These are phyloP conservation scores for Gillenia trifoliata DNA, from an alignment of 306 rosid species.

Conservation along the genomic window DNA sequence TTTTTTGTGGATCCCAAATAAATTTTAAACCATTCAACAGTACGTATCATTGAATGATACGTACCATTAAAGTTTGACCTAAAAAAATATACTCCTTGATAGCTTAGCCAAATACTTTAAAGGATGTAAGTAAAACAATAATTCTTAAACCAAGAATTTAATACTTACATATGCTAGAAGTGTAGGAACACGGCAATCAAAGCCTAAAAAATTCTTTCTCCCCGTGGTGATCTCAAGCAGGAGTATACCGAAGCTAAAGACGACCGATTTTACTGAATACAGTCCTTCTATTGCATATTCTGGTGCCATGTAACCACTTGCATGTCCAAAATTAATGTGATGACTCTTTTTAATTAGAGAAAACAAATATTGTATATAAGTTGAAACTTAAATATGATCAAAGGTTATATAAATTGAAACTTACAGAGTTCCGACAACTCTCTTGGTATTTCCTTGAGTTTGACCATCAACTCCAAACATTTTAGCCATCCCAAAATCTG, in stretches of 20 bases:
- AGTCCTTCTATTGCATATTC: slow-evolving; percentile 30
- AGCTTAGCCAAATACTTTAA: background rate
- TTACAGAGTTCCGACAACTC: background rate
- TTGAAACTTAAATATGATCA: too few species aligned
- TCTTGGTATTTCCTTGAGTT: background rate
- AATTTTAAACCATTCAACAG: too few species aligned
- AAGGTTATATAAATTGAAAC: background rate
- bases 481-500: too few species aligned
- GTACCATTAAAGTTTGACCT: too few species aligned
- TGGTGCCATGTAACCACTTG: slow-evolving; percentile 44
- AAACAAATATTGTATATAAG: too few species aligned
- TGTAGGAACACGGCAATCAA: background rate
- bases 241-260: slow-evolving; percentile 37
- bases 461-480: background rate
- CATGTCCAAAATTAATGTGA: background rate
- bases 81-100: background rate
- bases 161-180: background rate
- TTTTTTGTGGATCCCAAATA: too few species aligned
- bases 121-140: too few species aligned
- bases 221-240: slow-evolving; percentile 37
- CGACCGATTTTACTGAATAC: slow-evolving; percentile 26
- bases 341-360: background rate
- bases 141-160: background rate
- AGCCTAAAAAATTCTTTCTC: background rate
- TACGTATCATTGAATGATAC: too few species aligned